Percentiles rank a stretch among this genome's conserved stretches.
Conservation (phyloP, 345 rosid species). For the Acer negundo region DNA sequence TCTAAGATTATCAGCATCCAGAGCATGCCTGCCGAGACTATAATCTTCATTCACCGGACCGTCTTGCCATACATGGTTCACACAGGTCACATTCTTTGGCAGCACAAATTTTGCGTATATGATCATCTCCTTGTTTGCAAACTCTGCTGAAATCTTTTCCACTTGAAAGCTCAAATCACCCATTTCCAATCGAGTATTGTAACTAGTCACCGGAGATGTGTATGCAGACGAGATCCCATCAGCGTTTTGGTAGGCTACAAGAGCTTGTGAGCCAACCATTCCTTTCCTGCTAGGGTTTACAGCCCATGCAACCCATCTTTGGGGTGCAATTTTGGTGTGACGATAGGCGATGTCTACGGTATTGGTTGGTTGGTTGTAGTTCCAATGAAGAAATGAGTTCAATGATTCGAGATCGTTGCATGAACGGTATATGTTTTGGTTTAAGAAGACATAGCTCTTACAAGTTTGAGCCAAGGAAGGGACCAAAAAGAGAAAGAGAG, state of each 20-base stretch:
- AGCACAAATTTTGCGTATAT: constrained; percentile 26
- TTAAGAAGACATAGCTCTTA: background rate
- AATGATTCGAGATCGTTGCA: constrained; percentile 31
- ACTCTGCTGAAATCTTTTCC: constrained; percentile 25
- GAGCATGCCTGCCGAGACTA: constrained; percentile 12
- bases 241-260: constrained; percentile 25
- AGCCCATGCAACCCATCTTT: constrained; percentile 33
- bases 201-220: constrained; percentile 22
- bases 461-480: background rate
- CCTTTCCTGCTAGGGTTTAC: constrained; percentile 24
- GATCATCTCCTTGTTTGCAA: constrained; percentile 21
- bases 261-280: constrained; percentile 36
- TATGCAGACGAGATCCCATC: constrained; percentile 16
- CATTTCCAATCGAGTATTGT: constrained; percentile 16
- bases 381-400: constrained; percentile 19
- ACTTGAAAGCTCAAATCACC: constrained; percentile 27
- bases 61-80: constrained; percentile 34
- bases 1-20: constrained; percentile 4
- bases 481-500: background rate
- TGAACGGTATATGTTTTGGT: background rate
- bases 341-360: constrained; percentile 26
- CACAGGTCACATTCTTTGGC: constrained; percentile 11
- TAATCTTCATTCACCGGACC: constrained; percentile 24
- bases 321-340: background rate
- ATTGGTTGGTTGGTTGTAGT: constrained; percentile 15